These are phyloP conservation scores for Haplosporangium sp. DNA, from an alignment of 371 early-diverging fungal genomes.

Conservation along the genomic window DNA sequence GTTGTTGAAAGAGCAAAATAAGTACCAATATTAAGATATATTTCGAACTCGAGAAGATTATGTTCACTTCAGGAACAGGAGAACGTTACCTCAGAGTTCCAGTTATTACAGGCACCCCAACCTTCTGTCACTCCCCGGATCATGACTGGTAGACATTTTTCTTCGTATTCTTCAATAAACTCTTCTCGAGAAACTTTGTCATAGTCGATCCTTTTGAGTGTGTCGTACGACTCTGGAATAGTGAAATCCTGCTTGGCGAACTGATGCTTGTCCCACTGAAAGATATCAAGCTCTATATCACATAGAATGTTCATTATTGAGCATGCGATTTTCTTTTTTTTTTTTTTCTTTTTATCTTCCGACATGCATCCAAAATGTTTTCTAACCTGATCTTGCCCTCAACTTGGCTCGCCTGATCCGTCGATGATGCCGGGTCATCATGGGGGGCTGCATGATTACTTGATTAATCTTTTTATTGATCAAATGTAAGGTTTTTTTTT, in stretches of 20 bases:
- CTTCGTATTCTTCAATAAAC: slow-evolving; percentile 72
- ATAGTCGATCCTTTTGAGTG: slow-evolving; percentile 63
- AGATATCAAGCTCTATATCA: slow-evolving; percentile 65
- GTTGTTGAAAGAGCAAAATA: not conserved
- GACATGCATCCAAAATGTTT: not conserved
- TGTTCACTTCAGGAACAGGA: not conserved
- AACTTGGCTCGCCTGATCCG: slow-evolving; percentile 62
- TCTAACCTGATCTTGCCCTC: slow-evolving; percentile 64
- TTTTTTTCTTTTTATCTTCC: not conserved
- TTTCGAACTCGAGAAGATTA: not conserved
- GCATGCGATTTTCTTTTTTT: not conserved
- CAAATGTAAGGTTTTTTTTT: not conserved
- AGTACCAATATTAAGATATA: not conserved
- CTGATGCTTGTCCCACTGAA: slow-evolving; percentile 67
- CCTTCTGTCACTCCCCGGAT: slow-evolving; percentile 69
- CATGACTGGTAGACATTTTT: slow-evolving; percentile 70
- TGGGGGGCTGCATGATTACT: slow-evolving; percentile 37
- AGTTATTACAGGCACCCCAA: slow-evolving; percentile 72
- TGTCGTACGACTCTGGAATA: slow-evolving; percentile 62
- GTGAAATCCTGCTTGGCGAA: slow-evolving; percentile 64
- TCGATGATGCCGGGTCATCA: slow-evolving; percentile 58
- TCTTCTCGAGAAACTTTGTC: slow-evolving; percentile 63
- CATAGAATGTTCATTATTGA: not conserved
- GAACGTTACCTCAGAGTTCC: slow-evolving; percentile 72
- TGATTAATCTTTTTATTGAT: not conserved